Evolutionary conservation across 1,139 yeast genomes (phyloP).

Genomic region (Pichia sp.): DNA sequence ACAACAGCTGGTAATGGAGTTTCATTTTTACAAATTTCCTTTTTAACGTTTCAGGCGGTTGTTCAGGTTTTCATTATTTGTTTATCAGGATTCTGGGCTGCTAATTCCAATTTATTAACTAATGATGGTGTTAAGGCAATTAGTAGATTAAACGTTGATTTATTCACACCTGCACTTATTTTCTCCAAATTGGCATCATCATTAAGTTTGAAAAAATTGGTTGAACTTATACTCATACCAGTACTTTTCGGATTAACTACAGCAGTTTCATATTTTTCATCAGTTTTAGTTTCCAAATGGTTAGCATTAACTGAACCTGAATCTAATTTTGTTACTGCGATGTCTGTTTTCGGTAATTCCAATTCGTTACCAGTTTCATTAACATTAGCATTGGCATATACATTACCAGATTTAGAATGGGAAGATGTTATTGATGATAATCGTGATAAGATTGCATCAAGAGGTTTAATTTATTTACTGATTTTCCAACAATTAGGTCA

Average conservation of each 20-base stretch:
- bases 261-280: slow-evolving; percentile 50
- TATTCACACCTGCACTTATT: slow-evolving; percentile 80
- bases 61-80: slow-evolving; percentile 70
- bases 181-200: slow-evolving; percentile 75
- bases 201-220: slow-evolving; percentile 55
- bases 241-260: slow-evolving; percentile 63
- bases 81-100: slow-evolving; percentile 64
- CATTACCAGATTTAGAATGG: slow-evolving; percentile 71
- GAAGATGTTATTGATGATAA: slow-evolving; percentile 60
- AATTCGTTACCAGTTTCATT: slow-evolving; percentile 75
- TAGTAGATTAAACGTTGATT: slow-evolving; percentile 64
- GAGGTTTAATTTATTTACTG: slow-evolving; percentile 70
- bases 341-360: slow-evolving; percentile 84
- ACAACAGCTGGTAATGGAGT: slow-evolving; percentile 11
- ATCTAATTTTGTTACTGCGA: slow-evolving; percentile 74
- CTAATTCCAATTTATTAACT: slow-evolving; percentile 51
- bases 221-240: slow-evolving; percentile 68
- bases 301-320: slow-evolving; percentile 56
- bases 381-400: slow-evolving; percentile 63
- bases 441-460: slow-evolving; percentile 65
- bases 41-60: slow-evolving; percentile 71
- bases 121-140: slow-evolving; percentile 59
- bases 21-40: slow-evolving; percentile 41
- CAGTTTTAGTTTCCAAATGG: slow-evolving; percentile 41
- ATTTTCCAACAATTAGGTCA: slow-evolving; percentile 85